phyloP scores from a whole-genome alignment of 108 stramenopile genomes.

The Tribonema minus region DNA sequence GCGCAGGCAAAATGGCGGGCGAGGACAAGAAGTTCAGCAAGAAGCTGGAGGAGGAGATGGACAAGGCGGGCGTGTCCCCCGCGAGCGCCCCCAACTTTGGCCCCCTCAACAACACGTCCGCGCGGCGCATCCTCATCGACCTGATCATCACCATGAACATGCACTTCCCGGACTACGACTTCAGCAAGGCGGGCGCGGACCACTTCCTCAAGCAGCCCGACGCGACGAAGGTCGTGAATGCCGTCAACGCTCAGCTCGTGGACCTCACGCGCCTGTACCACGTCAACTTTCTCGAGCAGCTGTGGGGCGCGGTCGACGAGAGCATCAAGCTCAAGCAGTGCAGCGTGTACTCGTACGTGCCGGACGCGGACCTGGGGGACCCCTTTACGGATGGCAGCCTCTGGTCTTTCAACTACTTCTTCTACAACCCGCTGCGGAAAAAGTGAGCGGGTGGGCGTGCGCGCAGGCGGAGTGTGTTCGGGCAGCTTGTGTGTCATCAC shows the following conservation, averaged over 20 bases:
- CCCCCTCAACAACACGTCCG: conserved; percentile 55
- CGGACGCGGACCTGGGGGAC: conserved; percentile 66
- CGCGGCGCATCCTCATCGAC: conserved; percentile 78
- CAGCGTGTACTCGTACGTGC: conserved; percentile 76
- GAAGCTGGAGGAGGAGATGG: conserved; percentile 29
- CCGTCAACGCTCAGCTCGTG: conserved; percentile 27
- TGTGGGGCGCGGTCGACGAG: conserved; percentile 61
- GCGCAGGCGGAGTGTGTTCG: neutral
- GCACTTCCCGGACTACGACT: conserved; percentile 89
- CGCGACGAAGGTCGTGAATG: conserved; percentile 58
- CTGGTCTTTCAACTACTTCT: conserved; percentile 90
- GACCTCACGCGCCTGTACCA: conserved; percentile 18
- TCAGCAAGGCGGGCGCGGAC: conserved; percentile 57
- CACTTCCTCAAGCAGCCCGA: conserved; percentile 67
- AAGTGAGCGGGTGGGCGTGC: neutral
- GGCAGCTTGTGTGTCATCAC: neutral
- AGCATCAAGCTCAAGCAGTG: conserved; percentile 69
- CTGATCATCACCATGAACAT: conserved; percentile 84
- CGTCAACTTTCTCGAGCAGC: conserved; percentile 21
- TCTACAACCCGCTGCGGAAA: conserved; percentile 63
- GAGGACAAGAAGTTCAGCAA: conserved; percentile 48
- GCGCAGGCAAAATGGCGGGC: conserved; percentile 40
- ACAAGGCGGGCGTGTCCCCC: neutral
- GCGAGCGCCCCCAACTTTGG: conserved; percentile 32
- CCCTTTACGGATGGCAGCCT: conserved; percentile 60